Evolutionary conservation across 2,329 filamentous ascomycete species (phyloP).

Genomic region (Teratosphaeria zuluensis): DNA sequence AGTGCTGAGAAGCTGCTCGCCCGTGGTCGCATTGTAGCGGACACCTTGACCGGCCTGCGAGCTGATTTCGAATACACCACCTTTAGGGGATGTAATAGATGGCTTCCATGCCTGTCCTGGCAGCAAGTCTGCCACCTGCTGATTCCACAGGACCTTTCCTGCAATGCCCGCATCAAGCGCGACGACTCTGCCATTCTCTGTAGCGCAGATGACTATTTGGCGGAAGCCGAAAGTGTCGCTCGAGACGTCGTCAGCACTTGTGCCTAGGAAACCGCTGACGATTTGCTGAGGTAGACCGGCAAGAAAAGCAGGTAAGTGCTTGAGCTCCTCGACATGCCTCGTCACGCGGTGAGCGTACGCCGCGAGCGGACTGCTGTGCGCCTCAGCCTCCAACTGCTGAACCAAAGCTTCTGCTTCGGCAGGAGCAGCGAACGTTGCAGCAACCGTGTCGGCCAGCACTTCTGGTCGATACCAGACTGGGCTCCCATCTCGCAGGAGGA

Average conservation of each 20-base stretch:
- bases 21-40: conserved; percentile 31
- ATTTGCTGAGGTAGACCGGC: conserved; percentile 59
- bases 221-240: conserved; percentile 79
- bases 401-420: conserved; percentile 59
- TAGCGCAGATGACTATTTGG: conserved; percentile 74
- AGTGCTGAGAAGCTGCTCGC: conserved; percentile 11
- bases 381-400: conserved; percentile 74
- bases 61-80: conserved; percentile 25
- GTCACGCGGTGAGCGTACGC: conserved; percentile 85
- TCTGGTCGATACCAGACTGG: conserved; percentile 73
- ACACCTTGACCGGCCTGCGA: conserved; percentile 41
- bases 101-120: conserved; percentile 46
- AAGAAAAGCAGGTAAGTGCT: conserved; percentile 65
- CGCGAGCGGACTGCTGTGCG: conserved; percentile 64
- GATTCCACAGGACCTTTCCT: conserved; percentile 67
- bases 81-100: conserved; percentile 22
- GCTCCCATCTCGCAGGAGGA: conserved; percentile 73
- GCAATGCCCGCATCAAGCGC: conserved; percentile 68
- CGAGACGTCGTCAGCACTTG: conserved; percentile 36
- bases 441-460: conserved; percentile 67
- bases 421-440: conserved; percentile 66
- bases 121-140: conserved; percentile 50
- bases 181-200: conserved; percentile 67
- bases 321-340: conserved; percentile 70
- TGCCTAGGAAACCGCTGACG: conserved; percentile 40